Base-by-base conservation (phyloP, 495 filamentous ascomycete genomes). In the Podospora bellae-mahoneyi region DNA sequence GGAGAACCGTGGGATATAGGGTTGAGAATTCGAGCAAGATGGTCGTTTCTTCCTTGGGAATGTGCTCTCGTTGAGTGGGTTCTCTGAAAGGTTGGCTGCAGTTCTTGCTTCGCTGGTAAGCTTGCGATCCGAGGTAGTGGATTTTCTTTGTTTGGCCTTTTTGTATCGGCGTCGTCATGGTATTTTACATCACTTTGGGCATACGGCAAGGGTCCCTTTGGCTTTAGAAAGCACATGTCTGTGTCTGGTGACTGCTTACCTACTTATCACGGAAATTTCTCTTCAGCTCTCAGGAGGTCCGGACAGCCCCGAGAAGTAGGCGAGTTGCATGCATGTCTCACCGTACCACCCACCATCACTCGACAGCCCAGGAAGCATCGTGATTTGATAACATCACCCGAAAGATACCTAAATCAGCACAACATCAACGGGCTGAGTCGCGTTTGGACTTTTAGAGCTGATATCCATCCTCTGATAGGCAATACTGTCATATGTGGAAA, bases 121-220 rank as follows among this genome's bases (percentile, higher is more conserved):
- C 60, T 30, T 18, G 27, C 5, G 60, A 62, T 15, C 60, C 23
- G 60, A 32, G 23, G 30, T 62, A 62, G 7, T 62, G 60, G 60
- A 62, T 16, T n/a, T 34, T 39, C 26, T 62, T 30, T 62, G 60
- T 62, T 27, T 32, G 60, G 16, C 15, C 26, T 28, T 18, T n/a
- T 16, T 28, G 23, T 15, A 7, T 5, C 3, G 13, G 4, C 9
- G 39, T 13, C 9, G 13, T 48, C 39, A 48, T 48, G 9, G 39
- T 48, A 5, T 6, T 48, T 48, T 48, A 48, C 39, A 48, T 48
- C 39, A 48, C 18, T 48, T 18, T 48, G 13, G 0, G 39, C 39
- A 48, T 48, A 16, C 13, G 1, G 23, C 1, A 23, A 23, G 23
- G 23, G 23, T 23, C 23, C 23, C 23, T 23, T 23, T 23, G 23